Evolutionary conservation across 768 basidiomycete genomes (phyloP).

Genomic region (Tremella yokohamensis): DNA sequence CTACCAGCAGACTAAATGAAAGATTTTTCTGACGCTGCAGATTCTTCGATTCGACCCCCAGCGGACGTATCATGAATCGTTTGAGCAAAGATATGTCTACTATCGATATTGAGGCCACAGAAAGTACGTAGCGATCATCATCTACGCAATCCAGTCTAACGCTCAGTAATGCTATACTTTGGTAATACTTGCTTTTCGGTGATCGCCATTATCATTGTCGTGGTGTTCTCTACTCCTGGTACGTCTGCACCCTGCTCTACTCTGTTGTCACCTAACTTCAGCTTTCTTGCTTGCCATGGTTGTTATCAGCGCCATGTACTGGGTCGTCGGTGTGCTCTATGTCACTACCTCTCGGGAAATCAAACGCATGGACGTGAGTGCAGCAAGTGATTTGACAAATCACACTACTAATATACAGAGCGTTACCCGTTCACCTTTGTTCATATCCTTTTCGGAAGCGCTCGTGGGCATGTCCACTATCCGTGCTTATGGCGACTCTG

Average conservation of each 20-base stretch:
- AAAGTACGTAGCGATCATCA: slow-evolving; percentile 23
- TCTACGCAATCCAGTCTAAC: slow-evolving; percentile 8
- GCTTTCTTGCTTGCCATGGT: slow-evolving; percentile 47
- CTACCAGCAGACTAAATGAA: not conserved
- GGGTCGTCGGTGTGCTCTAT: slow-evolving; percentile 50
- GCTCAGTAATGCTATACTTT: slow-evolving; percentile 36
- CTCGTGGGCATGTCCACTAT: slow-evolving; percentile 53
- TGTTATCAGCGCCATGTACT: slow-evolving; percentile 48
- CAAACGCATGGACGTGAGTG: slow-evolving; percentile 52
- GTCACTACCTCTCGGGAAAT: slow-evolving; percentile 52
- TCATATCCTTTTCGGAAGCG: slow-evolving; percentile 51
- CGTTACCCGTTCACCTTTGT: slow-evolving; percentile 51
- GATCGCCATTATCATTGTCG: slow-evolving; percentile 47
- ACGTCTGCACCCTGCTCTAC: not conserved
- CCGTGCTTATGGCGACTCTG: slow-evolving; percentile 52
- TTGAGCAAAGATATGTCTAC: slow-evolving; percentile 80
- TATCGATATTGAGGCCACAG: slow-evolving; percentile 58
- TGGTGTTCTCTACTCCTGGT: slow-evolving; percentile 49
- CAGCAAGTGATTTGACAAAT: not conserved
- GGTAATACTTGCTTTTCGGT: slow-evolving; percentile 39
- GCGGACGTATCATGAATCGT: slow-evolving; percentile 71
- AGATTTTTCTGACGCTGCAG: not conserved
- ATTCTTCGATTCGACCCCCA: slow-evolving; percentile 9
- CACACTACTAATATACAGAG: slow-evolving; percentile 22
- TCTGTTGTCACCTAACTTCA: slow-evolving; percentile 3